Evolutionary conservation across 306 rosid genomes (phyloP).

Genomic region (Mucuna pruriens): DNA sequence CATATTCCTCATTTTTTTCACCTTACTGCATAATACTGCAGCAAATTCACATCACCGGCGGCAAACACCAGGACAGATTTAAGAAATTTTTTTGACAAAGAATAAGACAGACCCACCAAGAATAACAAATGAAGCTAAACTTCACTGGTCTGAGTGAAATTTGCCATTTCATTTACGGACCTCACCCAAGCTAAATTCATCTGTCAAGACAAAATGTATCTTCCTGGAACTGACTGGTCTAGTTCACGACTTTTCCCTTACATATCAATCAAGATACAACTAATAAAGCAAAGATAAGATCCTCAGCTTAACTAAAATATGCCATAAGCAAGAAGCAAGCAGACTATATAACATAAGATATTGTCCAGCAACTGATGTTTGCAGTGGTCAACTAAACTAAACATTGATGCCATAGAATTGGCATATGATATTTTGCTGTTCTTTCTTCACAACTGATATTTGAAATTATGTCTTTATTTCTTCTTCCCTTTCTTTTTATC

Average conservation of each 20-base stretch:
- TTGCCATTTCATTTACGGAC: background rate
- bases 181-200: background rate
- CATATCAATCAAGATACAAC: background rate
- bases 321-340: background rate
- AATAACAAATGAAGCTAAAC: background rate
- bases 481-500: background rate
- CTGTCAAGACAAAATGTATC: no score
- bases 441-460: conserved; percentile 2
- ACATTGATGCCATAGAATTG: background rate
- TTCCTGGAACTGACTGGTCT: no score
- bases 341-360: background rate
- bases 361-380: background rate
- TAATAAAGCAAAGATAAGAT: background rate
- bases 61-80: background rate
- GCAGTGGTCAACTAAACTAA: background rate
- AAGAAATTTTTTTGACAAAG: background rate
- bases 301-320: background rate
- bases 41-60: background rate
- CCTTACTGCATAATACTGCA: background rate
- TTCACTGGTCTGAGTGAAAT: background rate
- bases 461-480: background rate
- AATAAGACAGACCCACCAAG: background rate
- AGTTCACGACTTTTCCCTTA: background rate
- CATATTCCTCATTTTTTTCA: background rate
- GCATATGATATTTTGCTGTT: background rate